Percentiles rank a stretch among this genome's conserved stretches.
These are phyloP conservation scores for Salvia sclarea DNA, from an alignment of 305 asterid species.

Conservation along the genomic window DNA sequence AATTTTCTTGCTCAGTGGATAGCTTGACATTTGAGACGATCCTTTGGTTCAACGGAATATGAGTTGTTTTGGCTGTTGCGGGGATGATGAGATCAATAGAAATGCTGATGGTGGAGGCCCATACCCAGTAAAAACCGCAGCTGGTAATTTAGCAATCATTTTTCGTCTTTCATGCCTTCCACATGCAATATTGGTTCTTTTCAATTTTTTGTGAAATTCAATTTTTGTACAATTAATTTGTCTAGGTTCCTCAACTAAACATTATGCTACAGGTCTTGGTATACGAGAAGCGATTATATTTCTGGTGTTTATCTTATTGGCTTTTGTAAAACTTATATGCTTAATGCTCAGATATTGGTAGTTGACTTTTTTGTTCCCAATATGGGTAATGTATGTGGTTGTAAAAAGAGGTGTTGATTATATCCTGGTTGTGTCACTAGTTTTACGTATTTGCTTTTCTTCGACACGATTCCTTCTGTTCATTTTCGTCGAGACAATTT, in stretches of 20 bases:
- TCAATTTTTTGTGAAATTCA: neutral
- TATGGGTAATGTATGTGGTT: neutral
- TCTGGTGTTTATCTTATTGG: neutral
- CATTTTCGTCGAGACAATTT: conserved; percentile 4
- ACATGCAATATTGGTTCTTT: neutral
- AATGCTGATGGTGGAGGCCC: conserved; percentile 62
- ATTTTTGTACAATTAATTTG: neutral
- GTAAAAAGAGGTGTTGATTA: conserved; percentile 1
- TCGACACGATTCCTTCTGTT: neutral
- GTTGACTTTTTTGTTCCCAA: neutral
- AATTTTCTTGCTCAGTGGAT: conserved; percentile 23
- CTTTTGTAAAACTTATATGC: conserved; percentile 13
- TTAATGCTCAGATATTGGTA: neutral
- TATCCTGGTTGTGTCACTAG: neutral
- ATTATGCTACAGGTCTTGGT: conserved; percentile 7
- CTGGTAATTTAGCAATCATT: conserved; percentile 48
- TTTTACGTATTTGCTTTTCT: neutral
- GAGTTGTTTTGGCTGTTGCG: conserved; percentile 82
- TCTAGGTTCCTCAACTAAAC: neutral
- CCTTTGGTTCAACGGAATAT: conserved; percentile 37
- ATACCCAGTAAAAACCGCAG: conserved; percentile 47
- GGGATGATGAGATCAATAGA: conserved; percentile 56
- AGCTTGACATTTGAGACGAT: conserved; percentile 22
- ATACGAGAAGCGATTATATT: neutral
- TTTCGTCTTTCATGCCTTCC: conserved; percentile 10